Evolutionary conservation across 1,139 yeast species (phyloP).

Genomic region (Pichia terricola): DNA sequence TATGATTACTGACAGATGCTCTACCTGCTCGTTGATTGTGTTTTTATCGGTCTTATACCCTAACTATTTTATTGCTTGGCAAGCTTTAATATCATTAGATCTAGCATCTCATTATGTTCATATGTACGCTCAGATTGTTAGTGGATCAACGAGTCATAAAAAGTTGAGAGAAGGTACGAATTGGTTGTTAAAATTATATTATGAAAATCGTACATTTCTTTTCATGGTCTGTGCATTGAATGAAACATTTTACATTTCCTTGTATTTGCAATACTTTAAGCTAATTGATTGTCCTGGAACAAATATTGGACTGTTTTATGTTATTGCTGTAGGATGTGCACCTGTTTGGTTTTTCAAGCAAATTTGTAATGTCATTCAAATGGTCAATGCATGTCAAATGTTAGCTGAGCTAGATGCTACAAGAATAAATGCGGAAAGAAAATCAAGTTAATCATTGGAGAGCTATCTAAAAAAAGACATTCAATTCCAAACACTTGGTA

Average conservation of each 20-base stretch:
- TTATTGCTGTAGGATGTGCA: conserved; percentile 53
- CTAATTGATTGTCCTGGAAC: conserved; percentile 28
- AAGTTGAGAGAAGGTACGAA: conserved; percentile 64
- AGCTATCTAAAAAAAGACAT: too few species aligned
- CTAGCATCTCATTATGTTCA: conserved; percentile 96
- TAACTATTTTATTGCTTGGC: conserved; percentile 57
- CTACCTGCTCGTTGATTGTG: conserved; percentile 85
- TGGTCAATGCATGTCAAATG: conserved; percentile 73
- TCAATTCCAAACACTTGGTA: too few species aligned
- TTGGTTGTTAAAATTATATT: conserved; percentile 71
- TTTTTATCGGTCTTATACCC: conserved; percentile 80
- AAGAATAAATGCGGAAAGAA: conserved; percentile 25
- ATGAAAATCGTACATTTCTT: conserved; percentile 73
- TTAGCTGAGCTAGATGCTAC: conserved; percentile 78
- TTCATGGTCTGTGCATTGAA: conserved; percentile 87
- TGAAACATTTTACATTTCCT: conserved; percentile 85
- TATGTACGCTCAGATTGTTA: conserved; percentile 86
- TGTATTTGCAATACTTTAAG: conserved; percentile 67
- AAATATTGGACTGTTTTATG: conserved; percentile 56
- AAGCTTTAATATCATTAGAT: conserved; percentile 75
- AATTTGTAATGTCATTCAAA: conserved; percentile 78
- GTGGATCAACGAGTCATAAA: conserved; percentile 80
- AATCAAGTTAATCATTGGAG: conserved; percentile 3
- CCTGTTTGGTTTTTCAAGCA: conserved; percentile 93
- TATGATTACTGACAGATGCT: conserved; percentile 98